phyloP scores from a whole-genome alignment of 225 moss, liverwort and hornwort genomes.

The Pseudoscleropodium purum region DNA sequence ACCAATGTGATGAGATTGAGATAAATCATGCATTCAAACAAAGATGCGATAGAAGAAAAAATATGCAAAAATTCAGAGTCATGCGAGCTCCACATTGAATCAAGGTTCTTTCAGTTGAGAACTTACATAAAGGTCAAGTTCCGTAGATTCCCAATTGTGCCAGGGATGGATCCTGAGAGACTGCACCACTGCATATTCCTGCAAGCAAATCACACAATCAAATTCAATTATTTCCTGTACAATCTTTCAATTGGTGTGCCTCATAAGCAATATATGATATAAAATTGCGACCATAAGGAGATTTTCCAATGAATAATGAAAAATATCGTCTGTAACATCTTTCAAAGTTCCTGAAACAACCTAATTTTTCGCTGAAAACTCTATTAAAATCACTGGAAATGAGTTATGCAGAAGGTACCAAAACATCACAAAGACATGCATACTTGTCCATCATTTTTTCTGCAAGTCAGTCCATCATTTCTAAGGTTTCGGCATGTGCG shows the following conservation, averaged over 20 bases:
- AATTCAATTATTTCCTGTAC: neutral
- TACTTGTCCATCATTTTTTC: too few relatives aligned
- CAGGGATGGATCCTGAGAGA: conserved; percentile 27
- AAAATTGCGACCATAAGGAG: neutral
- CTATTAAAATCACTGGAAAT: too few relatives aligned
- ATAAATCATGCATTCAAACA: neutral
- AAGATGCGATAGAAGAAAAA: neutral
- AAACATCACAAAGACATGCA: neutral
- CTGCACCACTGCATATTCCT: conserved; percentile 37
- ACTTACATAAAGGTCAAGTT: conserved; percentile 32
- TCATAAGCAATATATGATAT: neutral
- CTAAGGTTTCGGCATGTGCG: neutral
- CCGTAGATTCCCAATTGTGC: conserved; percentile 3
- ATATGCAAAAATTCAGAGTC: neutral
- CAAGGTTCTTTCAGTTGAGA: neutral
- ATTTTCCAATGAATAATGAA: neutral
- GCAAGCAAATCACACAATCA: neutral
- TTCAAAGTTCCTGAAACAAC: neutral
- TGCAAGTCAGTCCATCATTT: neutral
- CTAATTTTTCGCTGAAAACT: neutral
- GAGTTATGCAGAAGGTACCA: neutral
- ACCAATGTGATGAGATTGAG: neutral
- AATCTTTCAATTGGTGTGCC: neutral
- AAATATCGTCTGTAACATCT: neutral
- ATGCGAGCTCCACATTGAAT: neutral